Conservation (phyloP, 768 basidiomycete genomes). For the Boletus pseudo-olivaceus region DNA sequence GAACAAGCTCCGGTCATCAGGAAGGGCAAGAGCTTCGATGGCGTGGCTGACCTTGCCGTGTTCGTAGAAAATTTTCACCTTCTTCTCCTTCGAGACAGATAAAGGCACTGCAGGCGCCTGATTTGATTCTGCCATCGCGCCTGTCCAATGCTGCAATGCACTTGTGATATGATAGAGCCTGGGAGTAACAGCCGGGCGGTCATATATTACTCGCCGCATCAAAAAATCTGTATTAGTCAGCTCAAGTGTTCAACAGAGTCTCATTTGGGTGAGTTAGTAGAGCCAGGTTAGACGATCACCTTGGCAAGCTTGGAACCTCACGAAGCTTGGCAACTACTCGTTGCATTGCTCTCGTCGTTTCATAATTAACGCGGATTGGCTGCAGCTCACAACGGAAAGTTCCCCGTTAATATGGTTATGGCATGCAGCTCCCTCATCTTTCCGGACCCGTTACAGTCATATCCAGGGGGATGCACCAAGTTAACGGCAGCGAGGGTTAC, state of each 20-base stretch:
- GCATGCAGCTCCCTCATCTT: slow-evolving; percentile 17
- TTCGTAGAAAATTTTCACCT: slow-evolving; percentile 28
- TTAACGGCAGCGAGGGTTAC: slow-evolving; percentile 27
- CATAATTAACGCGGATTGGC: slow-evolving; percentile 9
- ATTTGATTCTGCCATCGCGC: slow-evolving; percentile 28
- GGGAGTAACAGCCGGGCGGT: slow-evolving; percentile 9
- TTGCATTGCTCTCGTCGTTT: slow-evolving; percentile 8
- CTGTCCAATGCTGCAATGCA: slow-evolving; percentile 5
- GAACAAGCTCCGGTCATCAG: slow-evolving; percentile 20
- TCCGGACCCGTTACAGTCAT: slow-evolving; percentile 34
- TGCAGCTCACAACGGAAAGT: slow-evolving; percentile 14
- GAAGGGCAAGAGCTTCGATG: slow-evolving; percentile 11
- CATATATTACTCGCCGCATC: background rate
- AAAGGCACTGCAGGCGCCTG: slow-evolving; percentile 19
- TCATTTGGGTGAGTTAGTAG: slow-evolving; percentile 9
- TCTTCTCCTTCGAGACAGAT: slow-evolving; percentile 26
- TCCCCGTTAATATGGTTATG: slow-evolving; percentile 32
- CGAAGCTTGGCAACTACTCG: slow-evolving; percentile 16
- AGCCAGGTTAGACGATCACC: slow-evolving; percentile 15
- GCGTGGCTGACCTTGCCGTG: slow-evolving; percentile 31
- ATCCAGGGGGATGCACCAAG: slow-evolving; percentile 25
- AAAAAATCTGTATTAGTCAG: slow-evolving; percentile 22
- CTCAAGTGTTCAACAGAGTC: slow-evolving; percentile 11
- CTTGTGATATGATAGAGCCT: slow-evolving; percentile 18
- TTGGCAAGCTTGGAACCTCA: slow-evolving; percentile 14